Percentiles rank a stretch among this genome's conserved stretches.
Evolutionary conservation across 768 basidiomycete genomes (phyloP).

Genomic region (Leccinum broughii): DNA sequence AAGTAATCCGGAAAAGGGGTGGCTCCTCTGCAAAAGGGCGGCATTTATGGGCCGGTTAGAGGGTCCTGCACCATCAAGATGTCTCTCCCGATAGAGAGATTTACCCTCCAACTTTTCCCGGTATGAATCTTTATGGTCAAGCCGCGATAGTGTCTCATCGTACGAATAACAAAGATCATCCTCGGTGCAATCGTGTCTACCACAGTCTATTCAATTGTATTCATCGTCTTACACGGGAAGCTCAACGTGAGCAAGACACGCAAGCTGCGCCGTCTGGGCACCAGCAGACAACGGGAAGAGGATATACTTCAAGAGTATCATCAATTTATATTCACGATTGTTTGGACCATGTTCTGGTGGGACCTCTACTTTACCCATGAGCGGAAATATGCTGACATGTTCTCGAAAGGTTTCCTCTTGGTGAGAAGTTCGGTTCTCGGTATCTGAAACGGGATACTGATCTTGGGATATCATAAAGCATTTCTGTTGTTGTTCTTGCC

Average conservation of each 20-base stretch:
- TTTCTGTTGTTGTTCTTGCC: conserved; percentile 63
- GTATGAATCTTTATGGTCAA: conserved; percentile 37
- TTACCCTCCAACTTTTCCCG: conserved; percentile 61
- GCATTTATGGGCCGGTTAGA: conserved; percentile 53
- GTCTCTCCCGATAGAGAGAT: conserved; percentile 42
- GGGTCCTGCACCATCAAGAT: conserved; percentile 53
- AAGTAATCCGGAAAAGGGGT: conserved; percentile 32
- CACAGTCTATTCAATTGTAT: conserved; percentile 59
- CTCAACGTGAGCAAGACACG: conserved; percentile 51
- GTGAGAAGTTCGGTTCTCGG: conserved; percentile 36
- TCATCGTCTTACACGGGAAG: conserved; percentile 60
- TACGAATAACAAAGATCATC: conserved; percentile 47
- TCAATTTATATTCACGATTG: conserved; percentile 59
- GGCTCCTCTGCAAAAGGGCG: conserved; percentile 36
- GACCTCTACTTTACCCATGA: conserved; percentile 21
- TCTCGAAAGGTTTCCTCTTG: conserved; percentile 54
- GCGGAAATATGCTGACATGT: conserved; percentile 7
- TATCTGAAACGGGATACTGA: background rate
- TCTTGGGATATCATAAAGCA: conserved; percentile 38
- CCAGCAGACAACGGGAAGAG: conserved; percentile 50
- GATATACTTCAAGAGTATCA: conserved; percentile 50
- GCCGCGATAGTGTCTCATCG: conserved; percentile 1
- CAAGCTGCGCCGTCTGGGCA: conserved; percentile 49
- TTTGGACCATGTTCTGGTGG: conserved; percentile 71
- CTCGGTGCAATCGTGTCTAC: conserved; percentile 55